Conservation (phyloP, 176 grass and related monocot genomes). For the Pontederia paniculata region DNA sequence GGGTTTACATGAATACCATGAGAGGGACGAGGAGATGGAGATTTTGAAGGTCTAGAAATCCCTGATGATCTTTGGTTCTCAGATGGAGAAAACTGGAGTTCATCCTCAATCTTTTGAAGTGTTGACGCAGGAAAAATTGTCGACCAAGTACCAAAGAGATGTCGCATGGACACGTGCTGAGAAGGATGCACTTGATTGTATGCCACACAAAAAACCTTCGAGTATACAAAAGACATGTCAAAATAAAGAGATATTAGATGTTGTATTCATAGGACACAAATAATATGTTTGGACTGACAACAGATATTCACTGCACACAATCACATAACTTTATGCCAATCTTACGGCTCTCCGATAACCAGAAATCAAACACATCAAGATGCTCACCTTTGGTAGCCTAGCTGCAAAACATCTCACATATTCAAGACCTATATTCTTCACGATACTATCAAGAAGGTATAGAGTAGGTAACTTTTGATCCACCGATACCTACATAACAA, state of each 20-base stretch:
- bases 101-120: slow-evolving; percentile 61
- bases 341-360: neutral
- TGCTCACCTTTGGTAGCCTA: slow-evolving; percentile 45
- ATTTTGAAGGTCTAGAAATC: slow-evolving; percentile 30
- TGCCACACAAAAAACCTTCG: slow-evolving; percentile 60
- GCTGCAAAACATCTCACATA: slow-evolving; percentile 66
- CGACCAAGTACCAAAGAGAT: slow-evolving; percentile 87
- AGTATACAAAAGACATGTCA: neutral
- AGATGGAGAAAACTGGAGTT: slow-evolving; percentile 73
- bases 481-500: slow-evolving; percentile 43
- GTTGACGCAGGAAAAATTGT: slow-evolving; percentile 63
- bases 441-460: slow-evolving; percentile 96
- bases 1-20: slow-evolving; percentile 93
- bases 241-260: neutral
- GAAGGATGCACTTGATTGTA: slow-evolving; percentile 63
- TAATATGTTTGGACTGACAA: too few species aligned
- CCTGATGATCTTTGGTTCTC: slow-evolving; percentile 26
- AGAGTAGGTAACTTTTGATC: slow-evolving; percentile 96
- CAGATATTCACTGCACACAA: too few species aligned
- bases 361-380: neutral
- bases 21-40: slow-evolving; percentile 45
- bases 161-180: slow-evolving; percentile 62
- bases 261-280: too few species aligned
- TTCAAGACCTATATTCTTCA: slow-evolving; percentile 88
- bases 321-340: neutral